Evolutionary conservation across 1,284 basidiomycete species (phyloP).

Genomic region (Retiboletus flavoniger): DNA sequence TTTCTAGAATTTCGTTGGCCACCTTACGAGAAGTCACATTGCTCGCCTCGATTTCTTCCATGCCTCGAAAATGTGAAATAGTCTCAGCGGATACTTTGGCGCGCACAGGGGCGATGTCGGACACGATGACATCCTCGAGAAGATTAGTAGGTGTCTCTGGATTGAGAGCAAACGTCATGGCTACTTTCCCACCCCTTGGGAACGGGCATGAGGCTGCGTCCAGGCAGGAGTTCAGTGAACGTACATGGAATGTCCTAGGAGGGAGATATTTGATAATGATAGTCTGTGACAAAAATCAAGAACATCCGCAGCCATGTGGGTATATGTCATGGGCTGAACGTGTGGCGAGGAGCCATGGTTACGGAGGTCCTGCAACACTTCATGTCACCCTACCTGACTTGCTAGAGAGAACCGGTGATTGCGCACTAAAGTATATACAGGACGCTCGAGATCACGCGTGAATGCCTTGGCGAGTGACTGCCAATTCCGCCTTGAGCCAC

Average conservation of each 20-base stretch:
- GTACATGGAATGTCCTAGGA: constrained; percentile 86
- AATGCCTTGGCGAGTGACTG: constrained; percentile 68
- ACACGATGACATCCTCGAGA: constrained; percentile 70
- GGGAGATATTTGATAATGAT: constrained; percentile 56
- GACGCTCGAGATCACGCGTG: constrained; percentile 51
- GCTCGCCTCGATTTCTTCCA: constrained; percentile 64
- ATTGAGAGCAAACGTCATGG: constrained; percentile 74
- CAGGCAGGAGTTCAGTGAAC: constrained; percentile 22
- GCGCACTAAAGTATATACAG: constrained; percentile 73
- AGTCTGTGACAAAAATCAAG: constrained; percentile 55
- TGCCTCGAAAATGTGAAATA: constrained; percentile 61
- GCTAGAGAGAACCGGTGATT: not conserved
- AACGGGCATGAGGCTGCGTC: constrained; percentile 5
- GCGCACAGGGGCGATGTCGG: constrained; percentile 75
- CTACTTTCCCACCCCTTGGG: constrained; percentile 82
- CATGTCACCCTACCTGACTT: not conserved
- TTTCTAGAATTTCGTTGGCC: constrained; percentile 62
- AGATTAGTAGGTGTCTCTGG: constrained; percentile 45
- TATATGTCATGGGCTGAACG: constrained; percentile 65
- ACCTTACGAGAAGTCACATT: constrained; percentile 58
- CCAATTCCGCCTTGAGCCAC: constrained; percentile 83
- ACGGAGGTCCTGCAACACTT: constrained; percentile 64
- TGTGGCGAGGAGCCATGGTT: constrained; percentile 85
- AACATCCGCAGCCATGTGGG: constrained; percentile 72
- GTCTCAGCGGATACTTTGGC: constrained; percentile 67